Percentiles rank a stretch among this genome's conserved stretches.
phyloP scores from a whole-genome alignment of 768 basidiomycete genomes.

The Hygrocybe punicea region DNA sequence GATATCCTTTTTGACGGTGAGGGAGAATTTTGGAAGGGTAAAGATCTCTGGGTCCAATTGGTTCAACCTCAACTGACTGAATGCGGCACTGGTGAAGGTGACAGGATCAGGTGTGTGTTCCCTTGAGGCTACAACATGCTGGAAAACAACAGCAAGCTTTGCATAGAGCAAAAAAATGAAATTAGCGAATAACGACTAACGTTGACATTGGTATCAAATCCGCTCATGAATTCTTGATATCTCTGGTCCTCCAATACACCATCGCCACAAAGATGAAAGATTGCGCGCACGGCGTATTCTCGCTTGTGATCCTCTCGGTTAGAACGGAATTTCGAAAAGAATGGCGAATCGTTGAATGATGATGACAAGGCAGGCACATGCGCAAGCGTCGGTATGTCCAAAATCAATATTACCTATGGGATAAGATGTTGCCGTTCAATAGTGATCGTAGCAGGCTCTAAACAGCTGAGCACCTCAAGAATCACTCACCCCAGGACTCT shows the following conservation, averaged over 20 bases:
- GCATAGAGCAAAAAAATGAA: background rate
- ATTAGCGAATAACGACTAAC: slow-evolving; percentile 50
- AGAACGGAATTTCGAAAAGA: slow-evolving; percentile 50
- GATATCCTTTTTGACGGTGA: slow-evolving; percentile 41
- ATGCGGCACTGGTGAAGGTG: slow-evolving; percentile 70
- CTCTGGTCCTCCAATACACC: slow-evolving; percentile 65
- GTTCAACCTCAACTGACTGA: slow-evolving; percentile 67
- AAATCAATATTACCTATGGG: slow-evolving; percentile 57
- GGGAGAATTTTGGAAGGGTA: slow-evolving; percentile 55
- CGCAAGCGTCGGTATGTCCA: slow-evolving; percentile 65
- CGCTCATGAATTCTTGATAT: slow-evolving; percentile 70
- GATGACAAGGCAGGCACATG: slow-evolving; percentile 54
- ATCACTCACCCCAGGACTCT: slow-evolving; percentile 45
- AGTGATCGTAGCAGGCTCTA: no score
- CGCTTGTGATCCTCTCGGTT: slow-evolving; percentile 37
- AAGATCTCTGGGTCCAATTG: slow-evolving; percentile 73
- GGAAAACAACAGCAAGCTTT: slow-evolving; percentile 7
- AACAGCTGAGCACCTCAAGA: background rate
- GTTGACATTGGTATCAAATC: slow-evolving; percentile 57
- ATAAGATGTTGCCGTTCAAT: background rate
- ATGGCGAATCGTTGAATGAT: slow-evolving; percentile 45
- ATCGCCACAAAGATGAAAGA: slow-evolving; percentile 71
- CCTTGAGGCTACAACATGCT: slow-evolving; percentile 77
- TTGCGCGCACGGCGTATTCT: slow-evolving; percentile 47
- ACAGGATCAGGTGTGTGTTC: slow-evolving; percentile 60